Base-by-base conservation (phyloP, 805 yeast species). In the Candida incommunis region DNA sequence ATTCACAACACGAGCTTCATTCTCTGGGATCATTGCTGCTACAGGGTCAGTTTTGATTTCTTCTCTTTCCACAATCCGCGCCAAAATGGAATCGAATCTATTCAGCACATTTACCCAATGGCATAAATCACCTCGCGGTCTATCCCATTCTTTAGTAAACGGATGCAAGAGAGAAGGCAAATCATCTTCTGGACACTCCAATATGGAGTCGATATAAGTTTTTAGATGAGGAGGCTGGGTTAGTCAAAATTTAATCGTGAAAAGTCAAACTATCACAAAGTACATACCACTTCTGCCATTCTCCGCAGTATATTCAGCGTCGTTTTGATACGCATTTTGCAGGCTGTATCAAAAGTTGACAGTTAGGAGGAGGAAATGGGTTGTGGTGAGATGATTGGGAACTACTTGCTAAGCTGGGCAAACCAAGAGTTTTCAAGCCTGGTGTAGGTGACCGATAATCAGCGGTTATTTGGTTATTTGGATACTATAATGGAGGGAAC, bases 61-160 rank as follows among this genome's bases (percentile, higher is more conserved):
- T 2, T 55, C 53, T 43, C 77, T 82, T 2, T 23, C 31, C 3
- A 40, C 43, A n/a, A 46, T 23, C 18, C 4, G 2, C 3, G 16
- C 13, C 44, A 84, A 64, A 4, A 84, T 69, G 11, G 67, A 70
- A 57, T 88, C 96, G 55, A 88, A 76, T 53, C 80, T 68, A 59
- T 86, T 82, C 53, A 90, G 66, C 1, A 84, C 76, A 0, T 80
- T 72, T 23, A 83, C 74, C 92, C 95, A 88, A 48, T 78, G 79
- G 48, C 71, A 72, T 26, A 90, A 61, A 52, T 84, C 82, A 29
- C 82, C 83, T 48, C 76, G 68, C 5, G 85, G 80, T 22, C 78
- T 64, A 24, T 71, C 72, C 86, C 86, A 79, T 16, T 44, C n/a
- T 16, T 31, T 31, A 11, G 37, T 31, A 18, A 31, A 31, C 4